phyloP scores from a whole-genome alignment of 2,329 filamentous ascomycete genomes.

The Arachnomyces sp. region DNA sequence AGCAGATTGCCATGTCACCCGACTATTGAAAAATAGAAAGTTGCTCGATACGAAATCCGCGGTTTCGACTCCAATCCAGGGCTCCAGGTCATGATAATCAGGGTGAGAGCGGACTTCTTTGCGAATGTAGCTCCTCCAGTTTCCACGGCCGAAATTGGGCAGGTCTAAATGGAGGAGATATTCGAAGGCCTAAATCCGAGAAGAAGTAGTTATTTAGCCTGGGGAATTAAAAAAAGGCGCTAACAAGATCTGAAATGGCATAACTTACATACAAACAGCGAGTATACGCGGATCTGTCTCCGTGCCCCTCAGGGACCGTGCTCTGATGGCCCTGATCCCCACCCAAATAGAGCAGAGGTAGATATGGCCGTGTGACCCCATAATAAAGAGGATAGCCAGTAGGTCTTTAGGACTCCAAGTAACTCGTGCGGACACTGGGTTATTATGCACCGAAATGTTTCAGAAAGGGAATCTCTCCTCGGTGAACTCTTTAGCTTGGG shows the following conservation, averaged over 20 bases:
- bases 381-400: no score
- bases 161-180: neutral
- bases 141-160: neutral
- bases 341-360: no score
- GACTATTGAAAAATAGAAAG: neutral
- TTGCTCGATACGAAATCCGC: slow-evolving; percentile 1
- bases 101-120: neutral
- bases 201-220: neutral
- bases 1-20: neutral
- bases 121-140: slow-evolving; percentile 2
- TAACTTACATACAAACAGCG: neutral
- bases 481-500: no score
- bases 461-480: no score
- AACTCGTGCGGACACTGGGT: no score
- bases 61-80: neutral
- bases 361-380: no score
- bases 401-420: no score
- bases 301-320: no score
- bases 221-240: neutral
- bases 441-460: no score
- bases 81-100: neutral
- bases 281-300: no score
- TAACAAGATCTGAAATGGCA: neutral
- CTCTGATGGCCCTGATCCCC: no score
- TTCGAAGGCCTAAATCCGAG: neutral